Evolutionary conservation across 148 eudicot genomes (phyloP), one percentile per base, ranked within the genome.

Genomic region (Nyssa sinensis): DNA sequence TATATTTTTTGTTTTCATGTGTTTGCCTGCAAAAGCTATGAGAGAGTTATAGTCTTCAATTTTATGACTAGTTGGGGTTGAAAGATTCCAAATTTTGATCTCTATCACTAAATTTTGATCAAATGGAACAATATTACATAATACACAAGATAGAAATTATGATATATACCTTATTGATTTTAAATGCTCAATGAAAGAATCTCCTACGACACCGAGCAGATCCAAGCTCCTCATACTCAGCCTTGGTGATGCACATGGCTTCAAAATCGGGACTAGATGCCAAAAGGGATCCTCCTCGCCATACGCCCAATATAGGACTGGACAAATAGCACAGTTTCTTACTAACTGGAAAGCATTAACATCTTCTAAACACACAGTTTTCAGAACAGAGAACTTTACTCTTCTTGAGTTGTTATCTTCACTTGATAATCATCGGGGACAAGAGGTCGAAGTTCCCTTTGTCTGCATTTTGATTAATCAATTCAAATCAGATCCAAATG

Each of bases 251-350:
- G 41, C 98, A 95, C 98, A 91, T 93, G 32, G 92, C 37, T 32
- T 95, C 99, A 83, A 95, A 95, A 69, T 93, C 99, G 74, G 98
- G 99, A 82, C 94, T 95, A 29, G 99, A 93, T 58, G 99, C 99
- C 79, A 95, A 81, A 73, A 93, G 96, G 37, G 98, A 95, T 41
- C 98, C 99, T 76, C 99, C 99, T 69, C 97, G 88, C 99, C 99
- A 95, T 75, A 95, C 97, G 66, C 99, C 99, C 80, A 88, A 77
- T 75, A 93, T 81, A 28, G 99, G 99, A 81, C 99, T 95, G 85
- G 33, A 79, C n/a, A 82, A 81, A 34, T 73, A 72, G 47, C 28
- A 23, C 30, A 69, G 41, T 53, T 31, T 62, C 28, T 68, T 27
- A 57, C 47, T 72, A 47, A 47, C 64, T 12, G 19, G 25, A 24